phyloP scores from a whole-genome alignment of 345 rosid genomes.

The Pistacia atlantica region DNA sequence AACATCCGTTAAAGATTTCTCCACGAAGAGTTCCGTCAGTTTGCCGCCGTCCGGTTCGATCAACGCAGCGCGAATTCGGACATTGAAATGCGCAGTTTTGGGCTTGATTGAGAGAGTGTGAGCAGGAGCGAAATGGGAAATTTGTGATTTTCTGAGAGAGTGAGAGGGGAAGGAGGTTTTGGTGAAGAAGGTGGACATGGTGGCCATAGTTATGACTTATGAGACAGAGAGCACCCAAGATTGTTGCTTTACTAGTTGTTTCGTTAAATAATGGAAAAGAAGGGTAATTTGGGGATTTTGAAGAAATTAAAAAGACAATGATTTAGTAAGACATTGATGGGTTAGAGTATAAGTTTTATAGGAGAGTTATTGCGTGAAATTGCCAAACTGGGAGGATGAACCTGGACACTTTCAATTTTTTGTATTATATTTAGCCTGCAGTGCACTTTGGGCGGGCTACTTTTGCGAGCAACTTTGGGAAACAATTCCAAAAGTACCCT shows the following conservation, averaged over 20 bases:
- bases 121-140: slow-evolving; percentile 35
- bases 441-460: too few relatives aligned
- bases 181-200: slow-evolving; percentile 51
- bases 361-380: background rate
- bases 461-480: too few relatives aligned
- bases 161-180: slow-evolving; percentile 39
- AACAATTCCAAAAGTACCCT: too few relatives aligned
- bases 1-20: slow-evolving; percentile 49
- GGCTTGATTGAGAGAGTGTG: slow-evolving; percentile 31
- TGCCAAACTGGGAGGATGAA: too few relatives aligned
- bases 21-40: slow-evolving; percentile 72
- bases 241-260: background rate
- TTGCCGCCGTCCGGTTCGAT: slow-evolving; percentile 92
- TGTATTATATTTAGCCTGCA: too few relatives aligned
- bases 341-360: background rate
- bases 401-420: too few relatives aligned
- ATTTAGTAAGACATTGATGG: background rate
- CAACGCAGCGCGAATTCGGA: slow-evolving; percentile 46
- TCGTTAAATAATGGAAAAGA: background rate
- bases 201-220: slow-evolving; percentile 51
- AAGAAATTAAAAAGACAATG: background rate
- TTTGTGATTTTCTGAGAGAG: slow-evolving; percentile 43
- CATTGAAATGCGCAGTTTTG: slow-evolving; percentile 21
- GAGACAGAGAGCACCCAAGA: slow-evolving; percentile 14
- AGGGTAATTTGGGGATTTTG: slow-evolving; percentile 19